Base-by-base conservation (phyloP, 2,329 filamentous ascomycete genomes). In the Immersiporthe knoxdaviesiana region DNA sequence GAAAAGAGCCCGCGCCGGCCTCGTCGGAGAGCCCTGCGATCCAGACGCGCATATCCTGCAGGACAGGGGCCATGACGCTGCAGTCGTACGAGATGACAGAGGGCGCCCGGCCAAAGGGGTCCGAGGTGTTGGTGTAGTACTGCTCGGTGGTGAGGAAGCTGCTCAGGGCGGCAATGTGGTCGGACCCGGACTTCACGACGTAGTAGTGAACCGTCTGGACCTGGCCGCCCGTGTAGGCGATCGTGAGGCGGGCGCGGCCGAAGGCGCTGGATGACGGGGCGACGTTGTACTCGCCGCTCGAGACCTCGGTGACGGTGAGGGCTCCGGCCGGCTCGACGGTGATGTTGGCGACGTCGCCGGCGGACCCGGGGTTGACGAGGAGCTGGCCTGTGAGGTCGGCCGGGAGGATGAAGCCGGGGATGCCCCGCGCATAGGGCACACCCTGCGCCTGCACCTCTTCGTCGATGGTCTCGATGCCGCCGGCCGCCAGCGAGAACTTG, bases 1-100 rank as follows among this genome's bases (percentile, higher is more conserved):
- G 80, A 70, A 84, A 88, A 0, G 86, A 83, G 1, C 86, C 86
- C 0, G 84, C 84, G 1, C 87, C 87, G 0, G 81, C 87, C 76
- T 90, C 87, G 68, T 89, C 87, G 67, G 85, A 88, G 0, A 90
- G 79, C 0, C 87, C 87, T 0, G 87, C 82, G 5, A 89, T 84
- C 87, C 87, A 89, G 8, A 83, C 86, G 1, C 87, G 81, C 0
- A 79, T 68, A 44, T 85, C 83, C 64, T 85, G 84, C 39, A 78
- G 75, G 3, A 85, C 82, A 32, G 81, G 79, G 10, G 78, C 72
- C 7, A 76, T 75, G 2, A 72, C 81, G 76, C 82, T 86, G 74
- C 77, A 84, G 73, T 90, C 86, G 71, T 88, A 89, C 0, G 83
- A 84, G 77, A 89, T 85, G 68, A 88, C 80, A 0, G 87, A 88